A percentile compares a stretch with the other conserved stretches of the same genome.
These are phyloP conservation scores for Puccinia triticina DNA, from an alignment of 1,284 basidiomycete species.

Conservation along the genomic window DNA sequence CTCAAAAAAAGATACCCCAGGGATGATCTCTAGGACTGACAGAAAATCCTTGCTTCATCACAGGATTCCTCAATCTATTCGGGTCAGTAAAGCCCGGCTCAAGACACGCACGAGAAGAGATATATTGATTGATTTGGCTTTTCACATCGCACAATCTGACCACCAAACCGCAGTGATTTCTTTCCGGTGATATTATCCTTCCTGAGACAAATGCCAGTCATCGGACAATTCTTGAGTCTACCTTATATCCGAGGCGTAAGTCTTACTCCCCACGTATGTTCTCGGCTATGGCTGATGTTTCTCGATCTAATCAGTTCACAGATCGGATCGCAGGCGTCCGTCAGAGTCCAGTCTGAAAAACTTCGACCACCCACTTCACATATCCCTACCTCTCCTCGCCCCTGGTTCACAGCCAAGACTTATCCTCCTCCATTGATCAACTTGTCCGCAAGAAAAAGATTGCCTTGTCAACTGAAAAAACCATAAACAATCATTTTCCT, in stretches of 20 bases:
- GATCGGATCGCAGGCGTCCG: slow-evolving; percentile 62
- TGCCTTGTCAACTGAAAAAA: neutral
- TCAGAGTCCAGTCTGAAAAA: slow-evolving; percentile 61
- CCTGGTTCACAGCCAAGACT: neutral
- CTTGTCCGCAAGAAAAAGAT: neutral
- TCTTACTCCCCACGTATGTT: neutral
- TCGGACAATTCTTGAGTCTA: slow-evolving; percentile 82
- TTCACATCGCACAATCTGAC: too few species aligned
- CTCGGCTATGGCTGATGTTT: neutral
- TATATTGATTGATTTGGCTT: neutral
- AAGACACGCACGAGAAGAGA: too few species aligned
- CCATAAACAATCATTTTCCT: neutral
- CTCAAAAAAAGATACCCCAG: neutral
- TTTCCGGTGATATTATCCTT: slow-evolving; percentile 98
- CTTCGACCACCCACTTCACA: neutral
- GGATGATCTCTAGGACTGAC: neutral
- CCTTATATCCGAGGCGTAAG: slow-evolving; percentile 65
- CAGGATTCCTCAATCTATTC: slow-evolving; percentile 88
- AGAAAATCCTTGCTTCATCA: neutral
- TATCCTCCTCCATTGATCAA: neutral
- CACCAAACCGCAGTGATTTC: slow-evolving; percentile 74
- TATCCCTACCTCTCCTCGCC: neutral
- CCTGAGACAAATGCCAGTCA: slow-evolving; percentile 87
- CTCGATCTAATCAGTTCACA: slow-evolving; percentile 56
- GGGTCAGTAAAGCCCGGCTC: too few species aligned